Base-by-base conservation (phyloP, 805 yeast species). In the Nakazawaea peltata region DNA sequence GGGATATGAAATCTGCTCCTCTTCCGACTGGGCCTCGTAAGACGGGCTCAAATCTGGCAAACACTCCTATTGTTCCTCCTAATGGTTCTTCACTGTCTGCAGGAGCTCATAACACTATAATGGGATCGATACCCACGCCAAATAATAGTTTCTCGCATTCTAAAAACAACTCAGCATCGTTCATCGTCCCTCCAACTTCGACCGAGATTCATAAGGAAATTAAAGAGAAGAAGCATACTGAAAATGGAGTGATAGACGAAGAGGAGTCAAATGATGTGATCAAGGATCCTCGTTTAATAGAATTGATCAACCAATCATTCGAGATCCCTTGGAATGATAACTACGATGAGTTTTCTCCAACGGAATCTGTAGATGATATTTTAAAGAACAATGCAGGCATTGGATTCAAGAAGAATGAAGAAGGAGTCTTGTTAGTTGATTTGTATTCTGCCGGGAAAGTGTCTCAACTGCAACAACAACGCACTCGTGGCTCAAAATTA, bases 291-390 rank as follows among this genome's bases (percentile, higher is more conserved):
- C 26, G 17, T 9, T 18, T 34, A 13, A 7, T 34, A 8, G 16
- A 25, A n/a, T 19, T 57, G 4, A 41, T 56, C 14, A 52, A 50
- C 34, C 50, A 50, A 28, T 48, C 62, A 1, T 54, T 47, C 36
- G 41, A 50, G 24, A 55, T 57, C 41, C 44, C 56, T 6, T 50
- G 61, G 61, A 37, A 54, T 58, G 30, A 50, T 62, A 27, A 36
- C 6, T 57, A 56, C 34, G 51, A 51, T 7, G 73, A 82, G 59
- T 63, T 65, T 52, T 63, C 77, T 10, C 90, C 95, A 0, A 68
- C 69, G 33, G 83, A 78, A 39, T 74, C 88, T 42, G 67, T 87
- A 9, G 75, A 76, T 22, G 94, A 85, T 53, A 81, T 88, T 2
- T 69, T 84, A 39, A n/a, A n/a, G n/a, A 67, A 71, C 19, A 40